Conservation (phyloP, 1,284 basidiomycete genomes). For the Naganishia cerealis region DNA sequence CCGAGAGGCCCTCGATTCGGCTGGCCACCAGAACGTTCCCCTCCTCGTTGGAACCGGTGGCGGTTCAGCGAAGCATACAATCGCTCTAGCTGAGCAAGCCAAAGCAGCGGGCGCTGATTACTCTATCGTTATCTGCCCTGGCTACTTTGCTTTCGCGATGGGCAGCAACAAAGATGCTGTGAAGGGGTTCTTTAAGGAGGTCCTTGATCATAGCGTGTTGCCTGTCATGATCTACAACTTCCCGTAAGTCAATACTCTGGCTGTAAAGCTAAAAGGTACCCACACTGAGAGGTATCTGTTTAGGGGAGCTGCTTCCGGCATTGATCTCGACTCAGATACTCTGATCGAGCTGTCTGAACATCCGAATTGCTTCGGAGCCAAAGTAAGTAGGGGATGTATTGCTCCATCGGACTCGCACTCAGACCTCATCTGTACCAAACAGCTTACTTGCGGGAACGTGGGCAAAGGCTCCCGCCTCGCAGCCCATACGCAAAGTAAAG, state of each 20-base stretch:
- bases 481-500: slow-evolving; percentile 54
- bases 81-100: slow-evolving; percentile 73
- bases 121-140: slow-evolving; percentile 56
- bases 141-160: slow-evolving; percentile 58
- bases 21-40: slow-evolving; percentile 66
- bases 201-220: slow-evolving; percentile 76
- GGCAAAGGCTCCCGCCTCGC: slow-evolving; percentile 78
- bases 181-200: slow-evolving; percentile 59
- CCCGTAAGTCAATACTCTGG: slow-evolving; percentile 59
- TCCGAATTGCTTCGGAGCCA: slow-evolving; percentile 84
- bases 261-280: neutral
- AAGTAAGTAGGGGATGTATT: slow-evolving; percentile 48
- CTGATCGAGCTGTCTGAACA: slow-evolving; percentile 71
- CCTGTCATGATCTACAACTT: slow-evolving; percentile 92
- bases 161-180: slow-evolving; percentile 55
- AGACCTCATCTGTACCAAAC: neutral
- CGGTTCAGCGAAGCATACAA: slow-evolving; percentile 74
- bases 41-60: slow-evolving; percentile 84
- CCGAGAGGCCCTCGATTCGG: slow-evolving; percentile 70
- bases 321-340: slow-evolving; percentile 81
- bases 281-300: neutral
- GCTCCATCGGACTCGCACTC: slow-evolving; percentile 9
- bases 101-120: slow-evolving; percentile 75
- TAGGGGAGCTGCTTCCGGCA: slow-evolving; percentile 66
- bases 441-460: slow-evolving; percentile 77